Evolutionary conservation across 2,329 filamentous ascomycete species (phyloP).

Genomic region (Talaromyces sp.): DNA sequence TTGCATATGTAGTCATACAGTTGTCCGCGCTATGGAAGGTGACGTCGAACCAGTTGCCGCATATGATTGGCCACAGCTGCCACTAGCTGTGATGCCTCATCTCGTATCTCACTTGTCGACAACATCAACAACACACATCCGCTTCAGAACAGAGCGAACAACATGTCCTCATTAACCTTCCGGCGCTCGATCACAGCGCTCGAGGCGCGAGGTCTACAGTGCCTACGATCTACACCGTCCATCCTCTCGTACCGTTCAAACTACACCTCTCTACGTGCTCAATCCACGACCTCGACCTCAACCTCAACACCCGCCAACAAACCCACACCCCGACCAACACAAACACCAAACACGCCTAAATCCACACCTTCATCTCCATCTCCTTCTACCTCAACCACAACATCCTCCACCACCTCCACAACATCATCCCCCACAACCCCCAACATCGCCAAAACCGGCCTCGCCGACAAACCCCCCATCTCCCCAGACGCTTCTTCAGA

Average conservation of each 20-base stretch:
- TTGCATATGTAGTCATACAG: background rate
- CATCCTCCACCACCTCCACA: background rate
- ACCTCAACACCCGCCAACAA: background rate
- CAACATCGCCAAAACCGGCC: constrained; percentile 39
- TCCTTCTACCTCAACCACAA: background rate
- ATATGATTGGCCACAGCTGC: background rate
- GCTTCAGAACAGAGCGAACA: background rate
- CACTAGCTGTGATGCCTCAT: background rate
- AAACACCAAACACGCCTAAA: background rate
- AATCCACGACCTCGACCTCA: background rate
- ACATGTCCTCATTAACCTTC: constrained; percentile 18
- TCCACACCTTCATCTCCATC: constrained; percentile 6
- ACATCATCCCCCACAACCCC: constrained; percentile 16
- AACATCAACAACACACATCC: background rate
- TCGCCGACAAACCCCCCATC: constrained; percentile 35
- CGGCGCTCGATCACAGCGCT: constrained; percentile 18
- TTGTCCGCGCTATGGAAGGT: background rate
- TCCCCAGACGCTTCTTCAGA: constrained; percentile 23
- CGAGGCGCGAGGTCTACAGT: constrained; percentile 8
- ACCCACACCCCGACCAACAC: background rate
- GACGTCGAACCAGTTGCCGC: background rate
- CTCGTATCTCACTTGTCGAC: background rate
- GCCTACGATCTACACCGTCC: background rate
- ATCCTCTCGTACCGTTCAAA: background rate
- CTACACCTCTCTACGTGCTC: background rate